Evolutionary conservation across 179 eudicot species (phyloP).

Genomic region (Patellifolia procumbens): DNA sequence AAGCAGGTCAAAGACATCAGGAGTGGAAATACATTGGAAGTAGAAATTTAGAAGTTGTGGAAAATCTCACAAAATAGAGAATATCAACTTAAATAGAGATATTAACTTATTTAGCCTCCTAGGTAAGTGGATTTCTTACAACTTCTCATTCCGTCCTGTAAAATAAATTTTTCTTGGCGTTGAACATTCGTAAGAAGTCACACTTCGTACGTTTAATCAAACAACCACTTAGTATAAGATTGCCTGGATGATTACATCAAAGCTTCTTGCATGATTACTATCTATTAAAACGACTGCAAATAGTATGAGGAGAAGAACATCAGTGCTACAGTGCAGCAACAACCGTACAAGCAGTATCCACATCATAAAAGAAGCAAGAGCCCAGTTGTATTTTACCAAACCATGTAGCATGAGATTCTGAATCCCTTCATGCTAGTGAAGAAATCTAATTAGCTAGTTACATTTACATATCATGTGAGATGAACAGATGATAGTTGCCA

Average conservation of each 20-base stretch:
- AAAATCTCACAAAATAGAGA: too few relatives aligned
- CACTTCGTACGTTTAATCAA: too few relatives aligned
- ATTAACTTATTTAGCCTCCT: too few relatives aligned
- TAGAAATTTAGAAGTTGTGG: too few relatives aligned
- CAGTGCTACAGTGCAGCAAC: neutral
- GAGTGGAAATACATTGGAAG: too few relatives aligned
- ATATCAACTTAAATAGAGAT: too few relatives aligned
- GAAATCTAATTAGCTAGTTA: neutral
- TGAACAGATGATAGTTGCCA: constrained; percentile 3
- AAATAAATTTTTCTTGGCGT: too few relatives aligned
- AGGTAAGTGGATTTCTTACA: too few relatives aligned
- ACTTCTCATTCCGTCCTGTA: too few relatives aligned
- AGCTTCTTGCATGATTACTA: neutral
- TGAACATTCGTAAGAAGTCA: too few relatives aligned
- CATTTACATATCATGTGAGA: constrained; percentile 11
- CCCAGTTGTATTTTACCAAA: neutral
- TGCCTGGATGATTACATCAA: neutral
- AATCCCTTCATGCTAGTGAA: neutral
- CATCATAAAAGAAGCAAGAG: neutral
- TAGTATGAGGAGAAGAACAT: neutral
- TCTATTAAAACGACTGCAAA: neutral
- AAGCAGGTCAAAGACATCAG: too few relatives aligned
- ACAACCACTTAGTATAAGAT: neutral
- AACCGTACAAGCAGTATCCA: neutral
- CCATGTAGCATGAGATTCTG: neutral